Evolutionary conservation across 305 asterid species (phyloP), one percentile per base, ranked within the genome.

Genomic region (Fraxinus albicans): DNA sequence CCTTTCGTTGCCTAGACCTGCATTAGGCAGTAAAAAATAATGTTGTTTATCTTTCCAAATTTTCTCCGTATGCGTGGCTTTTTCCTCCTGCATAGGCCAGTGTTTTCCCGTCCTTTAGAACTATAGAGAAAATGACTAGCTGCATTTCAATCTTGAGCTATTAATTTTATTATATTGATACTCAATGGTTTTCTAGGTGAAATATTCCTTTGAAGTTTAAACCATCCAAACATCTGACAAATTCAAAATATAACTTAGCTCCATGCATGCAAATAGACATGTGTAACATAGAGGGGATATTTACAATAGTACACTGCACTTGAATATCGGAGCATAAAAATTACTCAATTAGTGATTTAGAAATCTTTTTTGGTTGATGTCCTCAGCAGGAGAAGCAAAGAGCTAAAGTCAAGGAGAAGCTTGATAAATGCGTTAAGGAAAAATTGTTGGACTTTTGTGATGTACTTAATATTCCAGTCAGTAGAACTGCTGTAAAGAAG

Each of bases 371-470:
- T 38, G 15, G 36, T 40, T 9, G 17, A 7, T 86, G 67, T 80
- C 80, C 82, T 74, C 83, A 84, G 88, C 93, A 95, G 92, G 98
- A 90, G 84, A 96, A 89, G 83, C 98, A 95, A 86, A 88, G 94
- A 86, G 82, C 88, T 69, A 95, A 89, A 88, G 69, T 90, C 50
- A 95, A 90, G 88, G 98, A 95, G 86, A 96, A 87, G 89, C 87
- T 96, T 76, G 98, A 94, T 80, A 95, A 93, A 89, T 93, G 97
- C 83, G 94, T 91, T 9, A 96, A 95, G 86, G 98, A 93, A 81
- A 96, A 95, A 78, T 83, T 96, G 84, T 86, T 96, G 87, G 92
- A 91, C 84, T 93, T 96, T 77, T 92, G 97, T 89, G 97, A 93
- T 79, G 81, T 96, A 73, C 96, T 96, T 78, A 92, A 96, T 77